Conservation (phyloP, 306 rosid genomes). For the Prunus mongolica region DNA sequence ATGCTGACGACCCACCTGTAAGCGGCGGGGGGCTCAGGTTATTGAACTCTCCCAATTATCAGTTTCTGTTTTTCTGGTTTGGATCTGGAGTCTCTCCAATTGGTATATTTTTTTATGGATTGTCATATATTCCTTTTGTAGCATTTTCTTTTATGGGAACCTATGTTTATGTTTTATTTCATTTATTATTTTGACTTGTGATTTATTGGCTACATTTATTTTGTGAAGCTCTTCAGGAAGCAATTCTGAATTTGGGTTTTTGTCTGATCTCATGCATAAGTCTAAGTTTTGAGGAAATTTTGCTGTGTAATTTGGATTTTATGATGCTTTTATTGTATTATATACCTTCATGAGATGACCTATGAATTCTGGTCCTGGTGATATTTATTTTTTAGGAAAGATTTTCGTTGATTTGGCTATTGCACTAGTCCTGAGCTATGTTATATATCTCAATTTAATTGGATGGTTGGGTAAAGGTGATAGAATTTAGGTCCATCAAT, state of each 20-base stretch:
- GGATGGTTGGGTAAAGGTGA: not conserved
- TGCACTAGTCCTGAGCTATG: slow-evolving; percentile 2
- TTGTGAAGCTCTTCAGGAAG: not conserved
- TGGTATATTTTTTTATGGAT: slow-evolving; percentile 11
- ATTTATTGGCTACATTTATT: not conserved
- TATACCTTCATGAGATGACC: not conserved
- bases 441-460: not conserved
- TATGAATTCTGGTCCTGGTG: slow-evolving; percentile 7
- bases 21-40: slow-evolving; percentile 95
- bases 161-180: not conserved
- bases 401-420: not conserved
- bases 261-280: not conserved
- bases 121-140: not conserved
- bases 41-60: not conserved
- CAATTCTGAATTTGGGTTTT: not conserved
- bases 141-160: not conserved
- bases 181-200: not conserved
- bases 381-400: not conserved
- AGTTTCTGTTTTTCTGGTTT: slow-evolving; percentile 6
- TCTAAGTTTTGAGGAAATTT: not conserved
- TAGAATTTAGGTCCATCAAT: not conserved
- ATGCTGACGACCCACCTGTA: slow-evolving; percentile 64
- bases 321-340: not conserved
- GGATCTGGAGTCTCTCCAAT: slow-evolving; percentile 19
- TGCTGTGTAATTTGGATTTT: not conserved